Base-by-base conservation (phyloP, 306 rosid genomes). In the Castanopsis chinensis region DNA sequence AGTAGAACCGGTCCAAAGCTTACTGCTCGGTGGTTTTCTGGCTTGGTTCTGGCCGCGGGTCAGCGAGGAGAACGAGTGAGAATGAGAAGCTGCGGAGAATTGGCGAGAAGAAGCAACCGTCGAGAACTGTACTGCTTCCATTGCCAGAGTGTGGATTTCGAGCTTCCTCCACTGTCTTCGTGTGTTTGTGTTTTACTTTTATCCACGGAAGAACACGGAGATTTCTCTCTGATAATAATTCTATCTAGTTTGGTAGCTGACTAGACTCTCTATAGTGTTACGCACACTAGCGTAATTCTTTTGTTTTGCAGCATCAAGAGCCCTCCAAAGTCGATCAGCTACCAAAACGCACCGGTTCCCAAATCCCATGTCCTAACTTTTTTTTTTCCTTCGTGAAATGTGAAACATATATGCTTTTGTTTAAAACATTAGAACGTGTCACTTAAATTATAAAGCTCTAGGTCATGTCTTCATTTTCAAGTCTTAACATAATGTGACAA, bases 61-160 rank as follows among this genome's bases (percentile, higher is more conserved):
- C 54, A 77, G 54, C 72, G 84, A 72, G 77, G 84, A 60, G 86
- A 76, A 18, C 57, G 53, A 73, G 86, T 8, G 45, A 41, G 45
- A 83, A 71, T 84, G 84, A 52, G 89, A 60, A 49, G 85, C 65
- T 15, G 91, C 41, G 35, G 90, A 82, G 64, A 90, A 89, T 76
- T 92, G 94, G 88, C 92, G 91, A 83, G 97, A 89, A 73, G 87
- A 78, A 78, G 87, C 80, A 80, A 89, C 90, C 52, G 86, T 80
- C 73, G 90, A 79, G 67, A 89, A 79, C 35, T 89, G 96, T 71
- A 89, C 78, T 28, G 94, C 94, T 52, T 95, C 97, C 99, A 92
- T 21, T 1, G 82, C 72, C 85, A 32, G 55, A 23, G 28, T 75
- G 55, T 18, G 53, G 23, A 71, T 3, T 59, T 74, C 67, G 23